These are phyloP conservation scores for Acrocalymma vagum DNA, from an alignment of 2,329 filamentous ascomycete species.

Conservation along the genomic window DNA sequence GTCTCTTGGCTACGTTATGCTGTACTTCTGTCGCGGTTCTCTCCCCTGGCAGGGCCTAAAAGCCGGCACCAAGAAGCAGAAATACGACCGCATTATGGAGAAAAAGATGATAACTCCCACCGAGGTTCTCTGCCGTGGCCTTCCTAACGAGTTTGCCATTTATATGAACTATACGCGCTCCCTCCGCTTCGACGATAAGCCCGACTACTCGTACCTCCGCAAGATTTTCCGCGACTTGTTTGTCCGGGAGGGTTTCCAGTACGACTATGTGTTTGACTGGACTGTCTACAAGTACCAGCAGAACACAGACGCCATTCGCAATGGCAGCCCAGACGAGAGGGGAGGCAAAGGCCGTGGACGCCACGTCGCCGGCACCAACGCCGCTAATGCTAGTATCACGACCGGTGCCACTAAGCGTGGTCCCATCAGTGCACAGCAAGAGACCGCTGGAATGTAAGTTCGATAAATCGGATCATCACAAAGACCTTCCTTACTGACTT, in stretches of 20 bases:
- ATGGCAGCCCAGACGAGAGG: slow-evolving; percentile 68
- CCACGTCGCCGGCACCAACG: slow-evolving; percentile 63
- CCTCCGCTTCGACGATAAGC: slow-evolving; percentile 98
- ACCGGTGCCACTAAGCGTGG: slow-evolving; percentile 70
- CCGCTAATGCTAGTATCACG: slow-evolving; percentile 67
- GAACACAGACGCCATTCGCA: slow-evolving; percentile 88
- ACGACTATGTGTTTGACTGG: slow-evolving; percentile 99
- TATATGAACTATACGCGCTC: slow-evolving; percentile 98
- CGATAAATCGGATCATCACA: slow-evolving; percentile 77
- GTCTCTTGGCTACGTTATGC: slow-evolving; percentile 96
- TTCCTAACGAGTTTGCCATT: slow-evolving; percentile 98
- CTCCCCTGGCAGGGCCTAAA: slow-evolving; percentile 98
- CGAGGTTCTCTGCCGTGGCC: slow-evolving; percentile 95
- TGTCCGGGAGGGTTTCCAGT: slow-evolving; percentile 97
- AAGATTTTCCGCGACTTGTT: slow-evolving; percentile 99
- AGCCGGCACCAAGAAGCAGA: slow-evolving; percentile 98
- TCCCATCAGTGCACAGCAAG: slow-evolving; percentile 77
- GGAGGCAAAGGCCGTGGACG: slow-evolving; percentile 74
- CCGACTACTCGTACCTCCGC: slow-evolving; percentile 97
- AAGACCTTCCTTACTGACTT: slow-evolving; percentile 71
- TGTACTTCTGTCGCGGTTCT: slow-evolving; percentile 98
- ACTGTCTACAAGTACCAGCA: slow-evolving; percentile 99
- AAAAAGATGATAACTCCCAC: slow-evolving; percentile 99
- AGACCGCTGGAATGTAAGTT: slow-evolving; percentile 95
- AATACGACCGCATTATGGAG: slow-evolving; percentile 99